Percentiles rank a stretch among this genome's conserved stretches.
Evolutionary conservation across 495 filamentous ascomycete species (phyloP).

Genomic region (Ramalina intermedia): DNA sequence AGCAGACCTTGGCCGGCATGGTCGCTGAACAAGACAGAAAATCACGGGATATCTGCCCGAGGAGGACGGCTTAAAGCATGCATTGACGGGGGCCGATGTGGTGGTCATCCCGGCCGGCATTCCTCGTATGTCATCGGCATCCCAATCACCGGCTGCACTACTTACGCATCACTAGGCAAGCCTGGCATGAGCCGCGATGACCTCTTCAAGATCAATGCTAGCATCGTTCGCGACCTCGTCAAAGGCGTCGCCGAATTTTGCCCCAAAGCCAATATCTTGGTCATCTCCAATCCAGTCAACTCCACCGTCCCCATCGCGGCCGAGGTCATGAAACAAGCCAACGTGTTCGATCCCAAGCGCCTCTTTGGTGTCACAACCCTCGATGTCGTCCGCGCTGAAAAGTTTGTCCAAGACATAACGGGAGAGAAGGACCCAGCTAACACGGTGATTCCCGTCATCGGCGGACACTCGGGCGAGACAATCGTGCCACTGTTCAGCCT

Average conservation of each 20-base stretch:
- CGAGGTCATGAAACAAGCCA: slow-evolving; percentile 83
- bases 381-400: slow-evolving; percentile 95
- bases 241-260: slow-evolving; percentile 71
- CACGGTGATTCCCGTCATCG: slow-evolving; percentile 78
- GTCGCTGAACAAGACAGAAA: slow-evolving; percentile 42
- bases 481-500: slow-evolving; percentile 97
- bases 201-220: slow-evolving; percentile 96
- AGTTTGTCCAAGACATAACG: slow-evolving; percentile 77
- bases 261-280: slow-evolving; percentile 82
- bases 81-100: slow-evolving; percentile 82
- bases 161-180: slow-evolving; percentile 51
- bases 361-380: slow-evolving; percentile 97
- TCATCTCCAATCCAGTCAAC: slow-evolving; percentile 99
- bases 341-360: slow-evolving; percentile 82
- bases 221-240: slow-evolving; percentile 78
- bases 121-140: slow-evolving; percentile 53
- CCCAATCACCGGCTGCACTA: neutral
- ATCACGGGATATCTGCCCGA: slow-evolving; percentile 77
- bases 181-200: slow-evolving; percentile 99
- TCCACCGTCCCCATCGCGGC: slow-evolving; percentile 95
- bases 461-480: slow-evolving; percentile 93
- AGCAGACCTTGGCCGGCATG: neutral
- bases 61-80: slow-evolving; percentile 77
- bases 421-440: slow-evolving; percentile 71
- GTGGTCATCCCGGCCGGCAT: slow-evolving; percentile 96